Conservation (phyloP, 1,139 yeast species). For the Wickerhamomyces sp. region DNA sequence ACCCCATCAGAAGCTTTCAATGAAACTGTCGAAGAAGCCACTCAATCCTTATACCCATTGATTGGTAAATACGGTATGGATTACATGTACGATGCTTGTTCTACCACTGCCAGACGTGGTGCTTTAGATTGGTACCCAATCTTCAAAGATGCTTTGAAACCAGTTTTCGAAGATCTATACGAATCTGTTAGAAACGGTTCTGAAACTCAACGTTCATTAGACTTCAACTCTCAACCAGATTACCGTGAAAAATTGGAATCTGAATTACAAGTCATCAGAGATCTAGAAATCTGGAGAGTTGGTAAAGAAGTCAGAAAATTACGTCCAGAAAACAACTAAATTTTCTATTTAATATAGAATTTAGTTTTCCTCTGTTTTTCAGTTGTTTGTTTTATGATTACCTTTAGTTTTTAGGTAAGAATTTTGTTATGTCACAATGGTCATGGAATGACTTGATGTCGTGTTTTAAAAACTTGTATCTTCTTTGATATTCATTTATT, state of each 20-base stretch:
- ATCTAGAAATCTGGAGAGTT: conserved; percentile 98
- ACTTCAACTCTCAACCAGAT: conserved; percentile 96
- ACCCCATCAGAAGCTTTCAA: conserved; percentile 99
- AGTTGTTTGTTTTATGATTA: conserved; percentile 1
- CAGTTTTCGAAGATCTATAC: conserved; percentile 94
- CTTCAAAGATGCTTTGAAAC: conserved; percentile 98
- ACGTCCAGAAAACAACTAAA: conserved; percentile 96
- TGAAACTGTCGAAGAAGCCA: conserved; percentile 99
- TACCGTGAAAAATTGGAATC: conserved; percentile 95
- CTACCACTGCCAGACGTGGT: conserved; percentile 99
- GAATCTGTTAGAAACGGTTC: conserved; percentile 93
- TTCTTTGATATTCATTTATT: neutral
- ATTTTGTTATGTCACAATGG: conserved; percentile 19
- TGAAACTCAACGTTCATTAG: conserved; percentile 97
- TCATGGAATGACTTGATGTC: conserved; percentile 26
- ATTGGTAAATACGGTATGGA: conserved; percentile 99
- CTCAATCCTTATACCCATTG: conserved; percentile 98
- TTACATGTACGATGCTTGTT: conserved; percentile 99
- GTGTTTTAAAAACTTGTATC: neutral
- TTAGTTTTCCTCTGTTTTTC: conserved; percentile 1
- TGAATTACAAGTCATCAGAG: conserved; percentile 90
- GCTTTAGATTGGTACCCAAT: conserved; percentile 99
- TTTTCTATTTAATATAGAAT: neutral
- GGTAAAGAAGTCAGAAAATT: conserved; percentile 99
- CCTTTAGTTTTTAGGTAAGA: conserved; percentile 7